Percentiles rank a stretch among this genome's conserved stretches.
phyloP scores from a whole-genome alignment of 768 basidiomycete species.

The Tylopilus plumbeoviolaceoides region DNA sequence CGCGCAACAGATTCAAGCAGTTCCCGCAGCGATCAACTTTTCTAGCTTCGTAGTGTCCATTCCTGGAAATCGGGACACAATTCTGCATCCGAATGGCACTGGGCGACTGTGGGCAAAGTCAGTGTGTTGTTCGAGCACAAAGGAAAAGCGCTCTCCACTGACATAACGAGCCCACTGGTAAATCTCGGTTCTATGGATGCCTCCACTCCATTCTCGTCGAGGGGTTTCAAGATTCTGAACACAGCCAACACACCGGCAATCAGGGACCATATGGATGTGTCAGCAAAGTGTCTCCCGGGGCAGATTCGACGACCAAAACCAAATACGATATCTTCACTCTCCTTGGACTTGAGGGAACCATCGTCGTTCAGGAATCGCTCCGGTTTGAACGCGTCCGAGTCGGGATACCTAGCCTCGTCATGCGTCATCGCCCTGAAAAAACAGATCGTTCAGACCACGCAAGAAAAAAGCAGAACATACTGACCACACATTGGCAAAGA shows the following conservation, averaged over 20 bases:
- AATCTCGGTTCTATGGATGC: constrained; percentile 13
- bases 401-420: constrained; percentile 29
- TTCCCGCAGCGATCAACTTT: background rate
- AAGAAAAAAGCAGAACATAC: background rate
- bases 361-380: constrained; percentile 36
- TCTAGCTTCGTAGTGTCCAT: background rate
- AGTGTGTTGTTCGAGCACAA: background rate
- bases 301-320: constrained; percentile 28
- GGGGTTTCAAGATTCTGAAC: background rate
- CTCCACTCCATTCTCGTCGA: constrained; percentile 8
- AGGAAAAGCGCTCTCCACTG: background rate
- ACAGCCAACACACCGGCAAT: constrained; percentile 12
- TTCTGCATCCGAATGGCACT: background rate
- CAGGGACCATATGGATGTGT: constrained; percentile 14
- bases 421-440: constrained; percentile 13
- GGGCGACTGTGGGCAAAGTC: background rate
- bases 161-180: constrained; percentile 9
- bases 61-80: background rate
- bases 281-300: constrained; percentile 21
- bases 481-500: constrained; percentile 8
- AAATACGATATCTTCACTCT: constrained; percentile 7
- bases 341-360: constrained; percentile 16
- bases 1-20: background rate
- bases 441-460: no score
- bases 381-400: constrained; percentile 34